A percentile compares a stretch with the other conserved stretches of the same genome.
Conservation (phyloP, 306 rosid genomes). For the Sindora glabra region DNA sequence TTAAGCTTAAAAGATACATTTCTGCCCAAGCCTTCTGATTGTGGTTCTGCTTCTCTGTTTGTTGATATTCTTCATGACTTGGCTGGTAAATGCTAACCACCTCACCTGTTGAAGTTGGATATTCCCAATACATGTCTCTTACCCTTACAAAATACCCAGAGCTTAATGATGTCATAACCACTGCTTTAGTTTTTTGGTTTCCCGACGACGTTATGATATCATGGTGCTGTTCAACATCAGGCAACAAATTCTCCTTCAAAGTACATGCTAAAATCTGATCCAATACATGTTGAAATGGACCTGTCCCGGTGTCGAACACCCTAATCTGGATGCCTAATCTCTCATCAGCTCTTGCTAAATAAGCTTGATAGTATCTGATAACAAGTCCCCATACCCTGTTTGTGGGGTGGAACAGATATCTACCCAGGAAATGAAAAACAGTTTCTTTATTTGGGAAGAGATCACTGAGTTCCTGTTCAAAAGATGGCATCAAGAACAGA, state of each 20-base stretch:
- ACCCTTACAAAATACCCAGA: conserved; percentile 55
- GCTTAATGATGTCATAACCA: conserved; percentile 56
- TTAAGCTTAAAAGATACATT: conserved; percentile 62
- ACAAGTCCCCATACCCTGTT: conserved; percentile 65
- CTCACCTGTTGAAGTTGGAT: conserved; percentile 56
- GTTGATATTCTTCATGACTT: conserved; percentile 69
- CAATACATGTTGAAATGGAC: conserved; percentile 60
- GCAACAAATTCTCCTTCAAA: conserved; percentile 42
- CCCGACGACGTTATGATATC: conserved; percentile 14
- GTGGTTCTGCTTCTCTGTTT: conserved; percentile 57
- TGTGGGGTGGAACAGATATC: conserved; percentile 66
- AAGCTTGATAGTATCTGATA: conserved; percentile 55
- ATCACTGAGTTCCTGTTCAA: conserved; percentile 44
- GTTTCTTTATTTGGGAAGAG: conserved; percentile 71
- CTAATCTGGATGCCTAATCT: conserved; percentile 70
- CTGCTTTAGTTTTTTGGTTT: conserved; percentile 39
- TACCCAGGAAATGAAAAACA: conserved; percentile 65
- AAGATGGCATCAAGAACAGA: conserved; percentile 61
- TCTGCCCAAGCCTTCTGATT: conserved; percentile 65
- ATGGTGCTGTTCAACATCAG: conserved; percentile 30
- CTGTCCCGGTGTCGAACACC: conserved; percentile 49
- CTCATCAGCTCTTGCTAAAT: conserved; percentile 56
- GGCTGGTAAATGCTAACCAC: conserved; percentile 55
- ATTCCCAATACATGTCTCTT: conserved; percentile 62
- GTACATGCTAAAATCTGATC: conserved; percentile 65